A percentile compares a stretch with the other conserved stretches of the same genome.
phyloP scores from a whole-genome alignment of 148 eudicot genomes.

The Rhododendron mucronatum region DNA sequence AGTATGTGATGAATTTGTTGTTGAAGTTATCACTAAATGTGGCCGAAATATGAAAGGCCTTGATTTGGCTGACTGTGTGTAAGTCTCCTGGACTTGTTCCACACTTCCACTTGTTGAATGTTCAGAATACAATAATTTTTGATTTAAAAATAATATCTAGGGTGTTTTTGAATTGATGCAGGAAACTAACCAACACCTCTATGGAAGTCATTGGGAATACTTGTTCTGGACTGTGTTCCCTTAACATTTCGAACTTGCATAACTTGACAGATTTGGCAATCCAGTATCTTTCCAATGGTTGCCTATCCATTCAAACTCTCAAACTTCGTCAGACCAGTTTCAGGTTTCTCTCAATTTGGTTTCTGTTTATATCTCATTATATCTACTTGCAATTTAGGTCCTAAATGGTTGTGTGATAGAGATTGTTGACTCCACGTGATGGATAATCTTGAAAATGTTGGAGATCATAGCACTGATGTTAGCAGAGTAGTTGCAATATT shows the following conservation, averaged over 20 bases:
- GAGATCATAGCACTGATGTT: not conserved
- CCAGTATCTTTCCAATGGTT: constrained; percentile 29
- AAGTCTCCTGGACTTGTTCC: constrained; percentile 14
- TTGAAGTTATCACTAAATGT: constrained; percentile 12
- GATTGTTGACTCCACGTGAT: not conserved
- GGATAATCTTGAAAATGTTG: not conserved
- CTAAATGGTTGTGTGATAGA: not conserved
- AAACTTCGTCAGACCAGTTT: constrained; percentile 24
- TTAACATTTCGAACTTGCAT: constrained; percentile 30
- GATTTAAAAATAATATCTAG: not conserved
- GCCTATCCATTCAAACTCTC: constrained; percentile 26
- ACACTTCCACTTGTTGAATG: not conserved
- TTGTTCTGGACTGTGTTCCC: constrained; percentile 20
- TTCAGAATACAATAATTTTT: not conserved
- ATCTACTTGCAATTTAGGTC: not conserved
- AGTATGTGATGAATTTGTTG: constrained; percentile 24
- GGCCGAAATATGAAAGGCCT: constrained; percentile 30
- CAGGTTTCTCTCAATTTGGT: constrained; percentile 25
- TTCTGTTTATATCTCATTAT: not conserved
- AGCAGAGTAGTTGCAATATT: not conserved
- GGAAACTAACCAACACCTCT: constrained; percentile 26
- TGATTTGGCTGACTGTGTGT: constrained; percentile 30
- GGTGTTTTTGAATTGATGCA: constrained; percentile 5
- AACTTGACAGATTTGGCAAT: constrained; percentile 29
- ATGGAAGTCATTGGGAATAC: constrained; percentile 25